These are phyloP conservation scores for Nakazawaea molendinolei DNA, from an alignment of 805 yeast genomes.

Conservation along the genomic window DNA sequence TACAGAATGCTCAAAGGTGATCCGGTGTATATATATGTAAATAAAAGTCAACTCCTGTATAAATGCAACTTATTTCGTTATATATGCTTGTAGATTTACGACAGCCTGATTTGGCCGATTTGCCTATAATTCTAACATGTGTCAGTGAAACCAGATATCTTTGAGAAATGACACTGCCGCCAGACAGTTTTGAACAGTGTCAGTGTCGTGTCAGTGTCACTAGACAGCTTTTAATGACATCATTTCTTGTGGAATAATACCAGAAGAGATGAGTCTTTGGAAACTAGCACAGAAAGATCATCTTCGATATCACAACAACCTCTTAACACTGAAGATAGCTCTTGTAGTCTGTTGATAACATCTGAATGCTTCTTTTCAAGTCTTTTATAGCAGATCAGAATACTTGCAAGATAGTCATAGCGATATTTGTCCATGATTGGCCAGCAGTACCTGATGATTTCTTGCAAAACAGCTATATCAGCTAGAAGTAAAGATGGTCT, in stretches of 20 bases:
- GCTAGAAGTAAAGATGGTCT: neutral
- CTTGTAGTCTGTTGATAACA: neutral
- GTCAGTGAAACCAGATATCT: neutral
- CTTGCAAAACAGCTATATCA: neutral
- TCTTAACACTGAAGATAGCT: neutral
- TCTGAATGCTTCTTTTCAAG: neutral
- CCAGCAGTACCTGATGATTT: conserved; percentile 8
- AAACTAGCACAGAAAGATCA: too few species aligned
- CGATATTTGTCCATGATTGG: conserved; percentile 6
- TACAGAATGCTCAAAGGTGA: conserved; percentile 9
- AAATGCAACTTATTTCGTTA: too few species aligned
- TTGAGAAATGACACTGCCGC: neutral
- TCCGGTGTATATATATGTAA: conserved; percentile 1
- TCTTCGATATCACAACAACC: conserved; percentile 1
- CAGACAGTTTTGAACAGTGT: neutral
- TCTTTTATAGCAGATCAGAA: neutral
- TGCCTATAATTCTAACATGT: too few species aligned
- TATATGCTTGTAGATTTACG: too few species aligned
- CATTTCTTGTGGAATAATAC: too few species aligned
- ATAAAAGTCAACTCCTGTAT: too few species aligned
- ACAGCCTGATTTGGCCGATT: too few species aligned
- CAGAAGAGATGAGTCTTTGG: too few species aligned
- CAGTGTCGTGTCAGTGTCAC: neutral
- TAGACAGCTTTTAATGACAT: too few species aligned
- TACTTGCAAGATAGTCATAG: conserved; percentile 7